Base-by-base conservation (phyloP, 495 filamentous ascomycete genomes). In the Hypoxylon crocopeplum region DNA sequence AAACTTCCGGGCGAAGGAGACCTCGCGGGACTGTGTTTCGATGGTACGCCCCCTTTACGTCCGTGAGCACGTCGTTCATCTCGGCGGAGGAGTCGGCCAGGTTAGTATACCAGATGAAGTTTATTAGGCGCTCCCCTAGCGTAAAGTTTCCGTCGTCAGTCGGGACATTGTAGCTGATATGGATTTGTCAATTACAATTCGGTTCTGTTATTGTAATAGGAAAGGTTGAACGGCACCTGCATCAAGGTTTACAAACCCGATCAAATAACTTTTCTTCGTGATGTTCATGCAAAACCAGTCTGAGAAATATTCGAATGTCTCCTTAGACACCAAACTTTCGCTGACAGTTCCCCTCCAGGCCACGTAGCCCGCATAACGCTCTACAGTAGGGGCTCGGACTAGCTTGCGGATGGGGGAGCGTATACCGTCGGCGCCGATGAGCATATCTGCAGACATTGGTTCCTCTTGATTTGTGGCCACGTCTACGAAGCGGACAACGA, bases 91-190 rank as follows among this genome's bases (percentile, higher is more conserved):
- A 42, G 29, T 69, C 64, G 0, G 68, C 46, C 20, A 74, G 70
- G 47, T 81, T 80, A 52, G 46, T 68, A 50, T 84, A 85, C 75
- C 77, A 83, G 19, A 83, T 79, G 56, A 69, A 79, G 50, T 83
- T 85, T 24, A 81, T 66, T 1, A 78, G 69, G 2, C 77, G 70
- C 5, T 75, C 45, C 12, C 73, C 76, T 0, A 63, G 64, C 12
- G 66, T 52, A 4, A 76, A 66, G 16, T 69, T 61, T 15, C 78
- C 77, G n/a, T 76, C 49, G 19, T 75, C 60, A 0, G 74, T 76
- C 0, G 80, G 77, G 25, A 84, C 81, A 15, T 71, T 62, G 57
- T 84, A 83, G 10, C 72, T 76, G 33, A 33, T 1, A 13, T 36
- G 32, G 3, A n/a, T n/a, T n/a, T n/a, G n/a, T n/a, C n/a, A n/a